These are phyloP conservation scores for Ascosphaera aggregata DNA, from an alignment of 2,329 filamentous ascomycete genomes.

Conservation along the genomic window DNA sequence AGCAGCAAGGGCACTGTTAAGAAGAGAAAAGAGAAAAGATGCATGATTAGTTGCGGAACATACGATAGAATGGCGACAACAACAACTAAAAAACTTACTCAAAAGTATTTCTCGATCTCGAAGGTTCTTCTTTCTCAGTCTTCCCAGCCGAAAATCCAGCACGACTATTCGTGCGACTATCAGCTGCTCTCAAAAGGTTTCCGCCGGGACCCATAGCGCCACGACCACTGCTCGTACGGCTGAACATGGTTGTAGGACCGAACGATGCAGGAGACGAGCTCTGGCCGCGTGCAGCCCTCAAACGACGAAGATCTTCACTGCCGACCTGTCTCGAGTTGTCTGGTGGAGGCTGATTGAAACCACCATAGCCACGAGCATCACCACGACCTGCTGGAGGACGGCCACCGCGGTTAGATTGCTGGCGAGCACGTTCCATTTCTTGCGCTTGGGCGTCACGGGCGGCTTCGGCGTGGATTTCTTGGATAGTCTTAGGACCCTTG, in stretches of 20 bases:
- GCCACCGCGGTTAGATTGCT: conserved; percentile 34
- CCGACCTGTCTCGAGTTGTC: conserved; percentile 60
- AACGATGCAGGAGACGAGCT: conserved; percentile 42
- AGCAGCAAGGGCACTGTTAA: conserved; percentile 21
- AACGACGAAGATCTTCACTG: conserved; percentile 72
- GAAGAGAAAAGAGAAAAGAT: conserved; percentile 4
- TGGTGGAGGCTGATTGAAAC: conserved; percentile 35
- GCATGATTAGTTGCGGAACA: conserved; percentile 2
- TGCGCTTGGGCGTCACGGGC: conserved; percentile 58
- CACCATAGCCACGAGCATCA: conserved; percentile 51
- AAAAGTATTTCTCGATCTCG: conserved; percentile 69
- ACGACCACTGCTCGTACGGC: conserved; percentile 77
- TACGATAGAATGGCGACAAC: conserved; percentile 7
- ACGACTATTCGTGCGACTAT: conserved; percentile 69
- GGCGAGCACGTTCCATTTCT: conserved; percentile 37
- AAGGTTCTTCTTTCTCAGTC: conserved; percentile 35
- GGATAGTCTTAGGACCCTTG: conserved; percentile 93
- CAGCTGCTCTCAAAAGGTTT: conserved; percentile 46
- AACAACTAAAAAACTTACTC: conserved; percentile 37
- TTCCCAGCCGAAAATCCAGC: conserved; percentile 58
- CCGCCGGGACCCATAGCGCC: conserved; percentile 46
- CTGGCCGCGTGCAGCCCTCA: conserved; percentile 40
- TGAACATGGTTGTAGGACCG: conserved; percentile 72
- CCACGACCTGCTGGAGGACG: conserved; percentile 57
- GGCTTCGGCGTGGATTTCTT: conserved; percentile 66